phyloP scores from a whole-genome alignment of 768 basidiomycete species.

The Amylocystis lapponica region DNA sequence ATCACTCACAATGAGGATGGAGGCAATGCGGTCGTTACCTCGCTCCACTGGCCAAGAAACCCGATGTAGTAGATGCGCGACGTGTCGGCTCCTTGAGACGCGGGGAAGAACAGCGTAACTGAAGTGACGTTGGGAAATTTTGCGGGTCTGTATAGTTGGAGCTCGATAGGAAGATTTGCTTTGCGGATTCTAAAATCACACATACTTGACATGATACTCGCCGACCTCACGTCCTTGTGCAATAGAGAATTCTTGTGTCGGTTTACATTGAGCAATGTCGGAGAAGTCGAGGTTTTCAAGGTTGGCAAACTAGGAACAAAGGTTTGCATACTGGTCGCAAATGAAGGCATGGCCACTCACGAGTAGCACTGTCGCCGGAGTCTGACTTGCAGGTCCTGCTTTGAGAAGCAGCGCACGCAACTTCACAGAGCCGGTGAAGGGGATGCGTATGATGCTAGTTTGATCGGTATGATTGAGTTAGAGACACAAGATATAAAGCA shows the following conservation, averaged over 20 bases:
- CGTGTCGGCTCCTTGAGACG: conserved; percentile 72
- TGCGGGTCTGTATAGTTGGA: conserved; percentile 48
- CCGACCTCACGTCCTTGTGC: conserved; percentile 71
- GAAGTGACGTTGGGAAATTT: conserved; percentile 82
- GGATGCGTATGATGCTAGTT: conserved; percentile 70
- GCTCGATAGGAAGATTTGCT: neutral
- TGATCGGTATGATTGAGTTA: neutral
- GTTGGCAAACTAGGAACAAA: conserved; percentile 58
- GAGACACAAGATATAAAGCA: conserved; percentile 13
- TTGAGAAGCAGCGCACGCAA: conserved; percentile 79
- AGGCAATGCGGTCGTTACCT: conserved; percentile 54
- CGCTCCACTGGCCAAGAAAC: conserved; percentile 75
- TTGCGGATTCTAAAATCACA: conserved; percentile 4
- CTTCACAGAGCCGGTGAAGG: conserved; percentile 85
- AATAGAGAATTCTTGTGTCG: conserved; percentile 70
- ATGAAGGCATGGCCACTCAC: conserved; percentile 36
- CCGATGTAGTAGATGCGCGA: conserved; percentile 80
- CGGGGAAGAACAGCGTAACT: conserved; percentile 79
- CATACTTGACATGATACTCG: conserved; percentile 80
- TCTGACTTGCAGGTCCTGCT: conserved; percentile 74
- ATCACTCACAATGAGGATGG: neutral
- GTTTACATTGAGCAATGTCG: conserved; percentile 53
- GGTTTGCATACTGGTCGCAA: neutral
- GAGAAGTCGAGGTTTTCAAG: conserved; percentile 77
- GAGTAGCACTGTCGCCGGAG: conserved; percentile 64